A percentile compares a stretch with the other conserved stretches of the same genome.
Conservation (phyloP, 805 yeast species). For the Nakazawaea molendinolei region DNA sequence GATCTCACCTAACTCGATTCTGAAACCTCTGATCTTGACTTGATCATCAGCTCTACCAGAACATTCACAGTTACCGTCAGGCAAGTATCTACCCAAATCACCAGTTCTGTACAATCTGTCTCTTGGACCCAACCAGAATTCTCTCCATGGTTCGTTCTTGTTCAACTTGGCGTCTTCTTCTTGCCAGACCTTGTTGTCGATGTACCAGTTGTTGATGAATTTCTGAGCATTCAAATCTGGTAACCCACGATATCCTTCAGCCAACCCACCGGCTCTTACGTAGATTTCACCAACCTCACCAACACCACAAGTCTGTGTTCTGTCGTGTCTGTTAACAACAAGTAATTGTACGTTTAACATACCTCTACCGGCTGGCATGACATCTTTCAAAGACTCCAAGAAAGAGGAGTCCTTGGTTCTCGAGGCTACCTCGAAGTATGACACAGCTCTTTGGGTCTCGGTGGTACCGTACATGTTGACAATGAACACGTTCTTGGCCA, state of each 20-base stretch:
- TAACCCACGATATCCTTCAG: constrained; percentile 90
- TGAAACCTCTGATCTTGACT: constrained; percentile 96
- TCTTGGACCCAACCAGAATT: constrained; percentile 87
- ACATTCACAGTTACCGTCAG: constrained; percentile 97
- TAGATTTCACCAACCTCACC: constrained; percentile 99
- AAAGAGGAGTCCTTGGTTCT: constrained; percentile 62
- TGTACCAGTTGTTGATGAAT: constrained; percentile 89
- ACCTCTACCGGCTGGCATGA: constrained; percentile 98
- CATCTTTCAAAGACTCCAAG: constrained; percentile 80
- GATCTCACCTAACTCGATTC: constrained; percentile 97
- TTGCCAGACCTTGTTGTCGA: constrained; percentile 57
- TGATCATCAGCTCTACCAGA: constrained; percentile 99
- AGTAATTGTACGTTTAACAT: constrained; percentile 92
- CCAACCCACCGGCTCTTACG: constrained; percentile 96
- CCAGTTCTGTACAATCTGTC: constrained; percentile 97
- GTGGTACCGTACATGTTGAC: constrained; percentile 99
- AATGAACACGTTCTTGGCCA: constrained; percentile 83
- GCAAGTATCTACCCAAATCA: constrained; percentile 92
- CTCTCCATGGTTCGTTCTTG: constrained; percentile 59
- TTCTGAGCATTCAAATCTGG: constrained; percentile 86
- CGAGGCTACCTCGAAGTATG: constrained; percentile 83
- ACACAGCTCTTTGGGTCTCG: constrained; percentile 97
- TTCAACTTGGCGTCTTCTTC: constrained; percentile 41
- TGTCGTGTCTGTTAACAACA: constrained; percentile 87
- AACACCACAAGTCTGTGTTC: constrained; percentile 89